These are phyloP conservation scores for Ustilago vetiveriae DNA, from an alignment of 1,284 basidiomycete genomes.

Conservation along the genomic window DNA sequence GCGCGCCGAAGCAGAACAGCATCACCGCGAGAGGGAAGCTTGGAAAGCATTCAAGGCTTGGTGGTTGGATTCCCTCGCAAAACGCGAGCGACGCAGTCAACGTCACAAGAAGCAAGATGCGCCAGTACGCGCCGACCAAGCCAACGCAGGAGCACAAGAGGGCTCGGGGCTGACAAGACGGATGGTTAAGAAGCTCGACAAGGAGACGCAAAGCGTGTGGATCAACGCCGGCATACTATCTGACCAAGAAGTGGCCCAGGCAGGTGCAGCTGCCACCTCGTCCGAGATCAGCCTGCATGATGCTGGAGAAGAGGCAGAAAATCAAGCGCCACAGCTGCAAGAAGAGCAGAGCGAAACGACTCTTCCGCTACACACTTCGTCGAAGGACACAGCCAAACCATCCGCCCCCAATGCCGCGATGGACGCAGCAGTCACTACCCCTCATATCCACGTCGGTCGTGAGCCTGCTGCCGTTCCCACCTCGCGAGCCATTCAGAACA, in stretches of 20 bases:
- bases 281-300: no score
- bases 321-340: not conserved
- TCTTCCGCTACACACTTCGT: conserved; percentile 6
- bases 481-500: no score
- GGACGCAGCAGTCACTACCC: no score
- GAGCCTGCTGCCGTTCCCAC: no score
- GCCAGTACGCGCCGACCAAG: no score
- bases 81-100: conserved; percentile 5
- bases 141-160: not conserved
- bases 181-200: conserved; percentile 2
- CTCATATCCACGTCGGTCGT: no score
- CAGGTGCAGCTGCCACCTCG: no score
- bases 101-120: not conserved
- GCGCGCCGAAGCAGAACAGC: not conserved
- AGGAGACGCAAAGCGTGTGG: conserved; percentile 2
- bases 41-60: conserved; percentile 39
- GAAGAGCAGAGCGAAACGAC: conserved; percentile 20
- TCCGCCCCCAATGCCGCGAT: no score
- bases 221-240: conserved; percentile 5
- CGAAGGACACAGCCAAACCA: not conserved
- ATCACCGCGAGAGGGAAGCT: conserved; percentile 16
- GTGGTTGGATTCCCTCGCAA: conserved; percentile 26
- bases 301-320: no score
- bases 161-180: not conserved
- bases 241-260: not conserved